Evolutionary conservation across 768 basidiomycete species (phyloP), one percentile per base, ranked within the genome.

Genomic region (Xerocomellus dryophilus): DNA sequence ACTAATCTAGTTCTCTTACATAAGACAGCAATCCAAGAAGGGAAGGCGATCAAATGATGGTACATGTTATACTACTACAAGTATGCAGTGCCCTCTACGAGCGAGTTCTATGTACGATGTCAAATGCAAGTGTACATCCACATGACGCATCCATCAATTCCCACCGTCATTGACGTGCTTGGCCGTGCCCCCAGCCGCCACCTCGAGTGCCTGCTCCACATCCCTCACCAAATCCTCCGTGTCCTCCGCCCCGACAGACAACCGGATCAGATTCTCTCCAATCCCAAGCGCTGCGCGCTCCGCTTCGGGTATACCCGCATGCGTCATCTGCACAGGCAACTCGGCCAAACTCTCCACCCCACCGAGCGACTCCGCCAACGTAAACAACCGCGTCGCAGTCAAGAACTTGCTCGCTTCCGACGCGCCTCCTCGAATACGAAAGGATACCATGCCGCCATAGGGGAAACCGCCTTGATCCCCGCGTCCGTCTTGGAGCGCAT

Each of bases 291-390:
- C 47, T 27, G 75, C 81, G 11, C 92, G 75, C 69, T 90, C 87
- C 2, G 70, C 82, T 23, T 79, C 77, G 0, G 90, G 86, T 44
- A 92, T 83, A 46, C 81, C 81, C 2, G 82, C 85, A 68, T 97
- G 95, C 8, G 93, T 96, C 94, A 97, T 97, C 71, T 77, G 75
- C 41, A 85, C 83, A 0, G 94, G 95, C 42, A 89, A 78, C 69
- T 98, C 94, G 0, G 90, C 89, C 32, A 98, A 72, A 68, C 85
- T 88, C 78, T 98, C 96, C 6, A 97, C 91, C 0, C 94, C 96
- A 2, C 96, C 96, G 5, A 98, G 72, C 23, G 83, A 85, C 78
- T 95, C 94, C 1, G 94, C 95, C 12, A 98, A 76, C 23, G 85
- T 79, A 64, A 94, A 93, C 32, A 95, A 66, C 25, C 81, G 70